Evolutionary conservation across 2,329 filamentous ascomycete genomes (phyloP).

Genomic region (Penicillium sp.): DNA sequence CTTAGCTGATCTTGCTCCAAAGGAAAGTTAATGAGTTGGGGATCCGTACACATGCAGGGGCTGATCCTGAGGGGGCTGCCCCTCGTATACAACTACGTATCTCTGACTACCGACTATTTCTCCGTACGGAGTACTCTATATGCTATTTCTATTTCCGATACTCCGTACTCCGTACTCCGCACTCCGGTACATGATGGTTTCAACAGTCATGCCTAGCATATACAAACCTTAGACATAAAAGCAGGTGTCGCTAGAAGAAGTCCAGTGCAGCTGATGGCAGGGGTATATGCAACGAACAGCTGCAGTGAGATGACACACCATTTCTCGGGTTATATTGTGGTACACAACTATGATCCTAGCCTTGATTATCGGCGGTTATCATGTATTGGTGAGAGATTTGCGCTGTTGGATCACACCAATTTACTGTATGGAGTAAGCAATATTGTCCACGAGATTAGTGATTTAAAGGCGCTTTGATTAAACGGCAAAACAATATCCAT

Average conservation of each 20-base stretch:
- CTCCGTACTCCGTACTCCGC: no score
- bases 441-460: neutral
- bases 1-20: constrained; percentile 7
- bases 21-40: neutral
- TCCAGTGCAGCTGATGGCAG: constrained; percentile 14
- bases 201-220: neutral
- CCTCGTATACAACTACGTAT: constrained; percentile 4
- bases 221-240: neutral
- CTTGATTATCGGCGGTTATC: neutral
- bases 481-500: neutral
- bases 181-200: neutral
- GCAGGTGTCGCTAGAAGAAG: constrained; percentile 3
- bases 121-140: neutral
- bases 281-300: constrained; percentile 14
- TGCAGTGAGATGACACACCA: constrained; percentile 24
- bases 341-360: neutral
- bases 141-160: neutral
- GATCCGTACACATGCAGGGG: constrained; percentile 17
- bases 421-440: neutral
- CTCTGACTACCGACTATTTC: neutral
- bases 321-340: neutral
- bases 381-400: constrained; percentile 2
- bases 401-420: neutral
- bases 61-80: constrained; percentile 13
- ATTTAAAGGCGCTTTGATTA: neutral